phyloP scores from a whole-genome alignment of 1,284 basidiomycete genomes.

The Cerioporus squamosus region DNA sequence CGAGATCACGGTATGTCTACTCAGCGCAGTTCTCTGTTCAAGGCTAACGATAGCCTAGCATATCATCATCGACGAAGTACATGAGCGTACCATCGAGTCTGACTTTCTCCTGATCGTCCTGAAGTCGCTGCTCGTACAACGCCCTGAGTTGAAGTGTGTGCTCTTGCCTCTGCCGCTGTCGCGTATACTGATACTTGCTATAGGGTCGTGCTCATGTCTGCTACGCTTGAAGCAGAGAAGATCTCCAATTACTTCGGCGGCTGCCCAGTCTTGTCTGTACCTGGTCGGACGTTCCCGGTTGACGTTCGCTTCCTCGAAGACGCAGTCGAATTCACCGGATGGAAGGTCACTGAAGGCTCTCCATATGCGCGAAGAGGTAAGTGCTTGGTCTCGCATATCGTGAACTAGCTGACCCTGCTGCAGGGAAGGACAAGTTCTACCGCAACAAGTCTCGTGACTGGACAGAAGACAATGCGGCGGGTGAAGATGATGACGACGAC shows the following conservation, averaged over 20 bases:
- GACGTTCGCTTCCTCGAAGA: conserved; percentile 91
- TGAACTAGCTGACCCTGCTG: conserved; percentile 28
- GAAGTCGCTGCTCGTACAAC: conserved; percentile 82
- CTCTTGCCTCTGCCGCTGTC: not conserved
- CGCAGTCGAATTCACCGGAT: conserved; percentile 86
- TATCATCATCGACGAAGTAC: conserved; percentile 90
- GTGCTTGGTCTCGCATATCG: not conserved
- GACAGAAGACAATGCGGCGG: conserved; percentile 67
- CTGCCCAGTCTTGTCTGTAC: conserved; percentile 89
- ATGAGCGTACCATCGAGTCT: conserved; percentile 97
- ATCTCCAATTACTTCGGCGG: conserved; percentile 93
- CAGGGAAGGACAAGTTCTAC: conserved; percentile 68
- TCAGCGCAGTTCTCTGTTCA: conserved; percentile 6
- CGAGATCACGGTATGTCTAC: conserved; percentile 78
- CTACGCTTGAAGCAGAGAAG: conserved; percentile 94
- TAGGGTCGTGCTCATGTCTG: conserved; percentile 97
- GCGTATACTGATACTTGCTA: not conserved
- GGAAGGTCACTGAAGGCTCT: conserved; percentile 84
- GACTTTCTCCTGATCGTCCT: conserved; percentile 97
- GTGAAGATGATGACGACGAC: conserved; percentile 79
- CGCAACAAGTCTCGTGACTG: conserved; percentile 72
- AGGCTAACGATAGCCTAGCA: conserved; percentile 50
- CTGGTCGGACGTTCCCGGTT: conserved; percentile 98
- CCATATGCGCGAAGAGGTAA: conserved; percentile 80
- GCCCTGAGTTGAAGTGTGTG: conserved; percentile 82